A percentile compares a stretch with the other conserved stretches of the same genome.
These are phyloP conservation scores for Saprolegnia parasitica DNA, from an alignment of 352 stramenopile species.

Conservation along the genomic window DNA sequence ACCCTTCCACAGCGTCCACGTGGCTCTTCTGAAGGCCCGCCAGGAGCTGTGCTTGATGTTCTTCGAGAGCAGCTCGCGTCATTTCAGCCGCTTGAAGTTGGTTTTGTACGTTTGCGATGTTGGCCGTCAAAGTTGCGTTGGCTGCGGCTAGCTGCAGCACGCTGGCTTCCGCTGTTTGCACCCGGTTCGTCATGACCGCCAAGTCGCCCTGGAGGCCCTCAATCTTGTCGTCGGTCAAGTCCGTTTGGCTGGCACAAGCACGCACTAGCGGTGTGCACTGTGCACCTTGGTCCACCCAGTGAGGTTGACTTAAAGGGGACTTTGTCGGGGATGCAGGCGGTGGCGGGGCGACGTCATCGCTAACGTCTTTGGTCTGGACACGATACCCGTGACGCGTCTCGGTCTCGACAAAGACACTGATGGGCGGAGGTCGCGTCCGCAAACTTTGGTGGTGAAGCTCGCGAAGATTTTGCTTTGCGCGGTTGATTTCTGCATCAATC, in stretches of 20 bases:
- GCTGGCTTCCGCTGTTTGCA: background rate
- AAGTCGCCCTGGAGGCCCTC: background rate
- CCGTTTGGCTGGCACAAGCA: background rate
- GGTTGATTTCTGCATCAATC: constrained; percentile 15
- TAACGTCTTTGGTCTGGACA: background rate
- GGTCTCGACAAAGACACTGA: constrained; percentile 32
- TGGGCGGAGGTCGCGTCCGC: background rate
- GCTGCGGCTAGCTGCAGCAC: constrained; percentile 1
- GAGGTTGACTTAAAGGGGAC: too few relatives aligned
- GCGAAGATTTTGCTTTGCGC: constrained; percentile 17
- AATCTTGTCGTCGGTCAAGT: background rate
- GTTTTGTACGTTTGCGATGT: background rate
- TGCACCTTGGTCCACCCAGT: background rate
- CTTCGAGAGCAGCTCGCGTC: too few relatives aligned
- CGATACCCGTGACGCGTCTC: constrained; percentile 29
- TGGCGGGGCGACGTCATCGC: background rate
- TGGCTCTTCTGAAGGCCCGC: too few relatives aligned
- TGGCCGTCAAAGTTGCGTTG: background rate
- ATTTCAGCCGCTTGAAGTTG: background rate
- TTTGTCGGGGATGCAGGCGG: background rate
- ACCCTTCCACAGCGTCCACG: too few relatives aligned
- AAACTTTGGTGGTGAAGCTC: constrained; percentile 12
- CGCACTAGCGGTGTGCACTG: background rate
- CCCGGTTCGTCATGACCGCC: background rate
- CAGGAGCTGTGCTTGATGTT: too few relatives aligned